Evolutionary conservation across 768 basidiomycete species (phyloP).

Genomic region (Phanerochaete carnosa): DNA sequence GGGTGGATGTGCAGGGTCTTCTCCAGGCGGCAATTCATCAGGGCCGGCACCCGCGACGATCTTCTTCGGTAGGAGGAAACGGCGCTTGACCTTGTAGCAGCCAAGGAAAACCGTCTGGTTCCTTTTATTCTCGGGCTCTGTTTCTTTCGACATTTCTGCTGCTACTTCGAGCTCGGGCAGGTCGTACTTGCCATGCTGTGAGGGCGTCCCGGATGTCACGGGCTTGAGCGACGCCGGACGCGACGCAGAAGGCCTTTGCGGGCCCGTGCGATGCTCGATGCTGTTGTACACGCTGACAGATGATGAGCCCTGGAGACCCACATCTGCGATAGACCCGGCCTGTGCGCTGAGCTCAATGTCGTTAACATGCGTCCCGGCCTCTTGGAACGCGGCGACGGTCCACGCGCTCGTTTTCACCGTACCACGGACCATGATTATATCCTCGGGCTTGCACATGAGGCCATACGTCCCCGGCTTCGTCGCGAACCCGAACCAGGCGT

Average conservation of each 20-base stretch:
- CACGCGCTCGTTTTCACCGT: constrained; percentile 9
- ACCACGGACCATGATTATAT: constrained; percentile 11
- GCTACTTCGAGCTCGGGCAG: background rate
- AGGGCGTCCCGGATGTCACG: background rate
- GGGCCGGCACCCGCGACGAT: constrained; percentile 16
- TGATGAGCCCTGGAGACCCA: background rate
- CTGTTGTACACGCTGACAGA: background rate
- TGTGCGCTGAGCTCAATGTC: constrained; percentile 2
- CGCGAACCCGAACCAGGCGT: constrained; percentile 18
- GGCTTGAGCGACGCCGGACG: background rate
- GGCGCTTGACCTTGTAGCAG: constrained; percentile 18
- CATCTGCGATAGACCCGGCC: background rate
- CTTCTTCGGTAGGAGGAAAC: background rate
- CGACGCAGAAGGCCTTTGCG: background rate
- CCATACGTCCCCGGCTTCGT: background rate
- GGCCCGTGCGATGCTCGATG: constrained; percentile 7
- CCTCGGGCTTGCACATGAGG: background rate
- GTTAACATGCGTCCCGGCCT: background rate
- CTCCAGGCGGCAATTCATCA: background rate
- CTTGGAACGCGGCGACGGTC: constrained; percentile 7
- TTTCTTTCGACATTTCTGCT: background rate
- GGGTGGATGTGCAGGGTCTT: background rate
- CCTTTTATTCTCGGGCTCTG: background rate
- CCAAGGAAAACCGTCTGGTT: constrained; percentile 18
- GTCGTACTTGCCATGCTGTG: background rate